phyloP scores from a whole-genome alignment of 2,329 filamentous ascomycete species.

The Rhynchosporium secalis region DNA sequence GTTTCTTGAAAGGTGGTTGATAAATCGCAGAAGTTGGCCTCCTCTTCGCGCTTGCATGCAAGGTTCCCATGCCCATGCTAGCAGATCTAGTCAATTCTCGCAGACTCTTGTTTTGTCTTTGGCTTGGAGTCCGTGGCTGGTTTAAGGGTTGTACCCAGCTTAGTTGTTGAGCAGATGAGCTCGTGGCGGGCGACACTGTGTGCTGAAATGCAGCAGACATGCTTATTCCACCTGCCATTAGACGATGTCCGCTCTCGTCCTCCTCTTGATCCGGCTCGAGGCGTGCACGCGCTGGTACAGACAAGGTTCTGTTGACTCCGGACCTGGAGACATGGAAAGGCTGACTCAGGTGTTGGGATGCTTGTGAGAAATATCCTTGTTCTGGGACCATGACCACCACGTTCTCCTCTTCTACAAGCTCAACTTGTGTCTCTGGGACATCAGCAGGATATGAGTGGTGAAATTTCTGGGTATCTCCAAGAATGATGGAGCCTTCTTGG shows the following conservation, averaged over 20 bases:
- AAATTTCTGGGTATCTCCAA: slow-evolving; percentile 14
- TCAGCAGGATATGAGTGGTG: neutral
- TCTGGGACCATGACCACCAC: slow-evolving; percentile 12
- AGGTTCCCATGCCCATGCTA: slow-evolving; percentile 21
- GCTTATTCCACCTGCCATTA: slow-evolving; percentile 14
- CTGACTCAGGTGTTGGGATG: slow-evolving; percentile 12
- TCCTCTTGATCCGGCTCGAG: slow-evolving; percentile 1
- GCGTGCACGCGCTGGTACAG: neutral
- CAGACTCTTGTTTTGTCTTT: slow-evolving; percentile 11
- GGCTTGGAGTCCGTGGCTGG: neutral
- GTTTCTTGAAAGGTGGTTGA: slow-evolving; percentile 11
- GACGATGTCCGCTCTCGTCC: neutral
- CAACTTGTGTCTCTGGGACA: slow-evolving; percentile 19
- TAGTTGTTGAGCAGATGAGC: neutral
- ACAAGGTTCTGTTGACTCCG: neutral
- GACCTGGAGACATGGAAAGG: neutral
- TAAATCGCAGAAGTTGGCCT: slow-evolving; percentile 5
- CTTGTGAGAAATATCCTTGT: slow-evolving; percentile 19
- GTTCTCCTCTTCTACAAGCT: slow-evolving; percentile 5
- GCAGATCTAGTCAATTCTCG: slow-evolving; percentile 18
- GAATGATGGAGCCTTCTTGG: slow-evolving; percentile 15
- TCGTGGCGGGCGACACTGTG: slow-evolving; percentile 3
- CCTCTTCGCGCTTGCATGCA: slow-evolving; percentile 12
- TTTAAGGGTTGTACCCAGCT: neutral
- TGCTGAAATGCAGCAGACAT: slow-evolving; percentile 6